Conservation (phyloP, 495 filamentous ascomycete species). For the Daldinia vernicosa region DNA sequence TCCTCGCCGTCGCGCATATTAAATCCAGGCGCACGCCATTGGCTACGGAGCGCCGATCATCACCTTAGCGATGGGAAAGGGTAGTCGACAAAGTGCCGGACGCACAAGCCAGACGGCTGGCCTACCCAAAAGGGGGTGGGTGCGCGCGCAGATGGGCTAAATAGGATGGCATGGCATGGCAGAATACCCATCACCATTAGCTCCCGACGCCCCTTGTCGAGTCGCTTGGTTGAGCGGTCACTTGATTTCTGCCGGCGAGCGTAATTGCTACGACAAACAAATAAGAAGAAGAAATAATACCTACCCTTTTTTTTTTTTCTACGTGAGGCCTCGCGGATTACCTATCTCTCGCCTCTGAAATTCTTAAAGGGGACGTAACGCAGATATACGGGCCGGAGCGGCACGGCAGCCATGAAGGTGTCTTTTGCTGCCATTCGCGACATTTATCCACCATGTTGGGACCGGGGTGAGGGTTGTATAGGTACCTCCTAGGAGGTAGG, state of each 20-base stretch:
- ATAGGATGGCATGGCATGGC: conserved; percentile 28
- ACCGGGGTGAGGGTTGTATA: conserved; percentile 21
- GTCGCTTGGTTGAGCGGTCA: conserved; percentile 38
- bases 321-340: conserved; percentile 13
- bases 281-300: conserved; percentile 20
- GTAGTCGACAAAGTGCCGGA: conserved; percentile 41
- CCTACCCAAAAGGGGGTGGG: conserved; percentile 32
- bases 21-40: conserved; percentile 19
- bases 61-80: conserved; percentile 43
- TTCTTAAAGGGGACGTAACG: background rate
- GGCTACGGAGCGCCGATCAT: conserved; percentile 33
- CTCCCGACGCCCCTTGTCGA: conserved; percentile 19
- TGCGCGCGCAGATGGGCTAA: conserved; percentile 31
- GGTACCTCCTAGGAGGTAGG: too few species aligned
- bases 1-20: conserved; percentile 29
- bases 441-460: conserved; percentile 38
- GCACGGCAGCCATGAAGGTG: conserved; percentile 9
- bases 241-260: conserved; percentile 40
- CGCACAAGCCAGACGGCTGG: conserved; percentile 19
- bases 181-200: conserved; percentile 18
- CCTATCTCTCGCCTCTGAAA: background rate
- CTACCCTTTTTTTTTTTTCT: conserved; percentile 7
- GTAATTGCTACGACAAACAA: conserved; percentile 1
- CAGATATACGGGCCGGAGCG: conserved; percentile 10
- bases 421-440: background rate